Evolutionary conservation across 2,329 filamentous ascomycete genomes (phyloP).

Genomic region (Macroventuria anomochaeta): DNA sequence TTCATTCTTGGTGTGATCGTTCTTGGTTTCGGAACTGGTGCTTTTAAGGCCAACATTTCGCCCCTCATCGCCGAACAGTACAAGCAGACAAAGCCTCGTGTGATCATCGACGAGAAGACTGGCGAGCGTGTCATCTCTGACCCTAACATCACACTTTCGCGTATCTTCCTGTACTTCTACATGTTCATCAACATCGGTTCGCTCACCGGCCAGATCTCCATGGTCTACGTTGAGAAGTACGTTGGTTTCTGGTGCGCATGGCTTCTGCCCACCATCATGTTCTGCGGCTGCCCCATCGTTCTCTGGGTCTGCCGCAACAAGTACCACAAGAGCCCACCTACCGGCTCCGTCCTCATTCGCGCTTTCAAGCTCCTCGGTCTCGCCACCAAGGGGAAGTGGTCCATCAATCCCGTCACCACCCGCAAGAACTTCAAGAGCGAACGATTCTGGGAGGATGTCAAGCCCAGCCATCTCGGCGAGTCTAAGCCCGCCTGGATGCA

Average conservation of each 20-base stretch:
- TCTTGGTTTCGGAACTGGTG: constrained; percentile 56
- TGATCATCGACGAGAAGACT: constrained; percentile 59
- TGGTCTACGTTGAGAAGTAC: constrained; percentile 79
- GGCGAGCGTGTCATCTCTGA: constrained; percentile 75
- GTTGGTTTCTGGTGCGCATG: constrained; percentile 78
- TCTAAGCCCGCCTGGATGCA: constrained; percentile 76
- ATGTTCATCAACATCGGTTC: constrained; percentile 68
- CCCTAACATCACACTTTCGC: constrained; percentile 70
- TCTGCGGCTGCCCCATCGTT: constrained; percentile 67
- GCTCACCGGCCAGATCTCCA: constrained; percentile 72
- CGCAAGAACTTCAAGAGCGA: constrained; percentile 64
- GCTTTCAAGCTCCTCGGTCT: constrained; percentile 67
- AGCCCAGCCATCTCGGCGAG: constrained; percentile 67
- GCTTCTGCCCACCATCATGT: constrained; percentile 70
- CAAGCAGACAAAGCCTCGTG: constrained; percentile 62
- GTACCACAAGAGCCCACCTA: constrained; percentile 70
- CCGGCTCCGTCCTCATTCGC: constrained; percentile 74
- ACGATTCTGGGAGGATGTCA: constrained; percentile 70
- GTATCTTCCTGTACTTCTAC: constrained; percentile 58
- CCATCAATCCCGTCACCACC: constrained; percentile 65
- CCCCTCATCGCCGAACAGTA: constrained; percentile 76
- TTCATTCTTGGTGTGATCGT: constrained; percentile 60
- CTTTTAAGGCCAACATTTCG: constrained; percentile 59
- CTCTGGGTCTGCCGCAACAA: constrained; percentile 65
- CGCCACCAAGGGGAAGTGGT: constrained; percentile 69